phyloP scores from a whole-genome alignment of 768 basidiomycete genomes.

The Tricholoma furcatifolium region DNA sequence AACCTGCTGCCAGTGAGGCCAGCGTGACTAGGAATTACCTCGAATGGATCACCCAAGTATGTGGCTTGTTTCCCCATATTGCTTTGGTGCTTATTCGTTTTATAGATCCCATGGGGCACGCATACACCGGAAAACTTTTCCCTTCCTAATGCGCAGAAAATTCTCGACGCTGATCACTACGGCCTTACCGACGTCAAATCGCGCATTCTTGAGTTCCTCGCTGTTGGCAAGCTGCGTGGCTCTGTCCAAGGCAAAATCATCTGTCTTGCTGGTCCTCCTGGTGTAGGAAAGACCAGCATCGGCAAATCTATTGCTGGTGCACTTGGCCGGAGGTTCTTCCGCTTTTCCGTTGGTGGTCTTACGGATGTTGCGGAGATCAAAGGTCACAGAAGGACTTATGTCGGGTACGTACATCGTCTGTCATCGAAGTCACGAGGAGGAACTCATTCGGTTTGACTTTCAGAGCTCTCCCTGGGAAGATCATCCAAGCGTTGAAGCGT shows the following conservation, averaged over 20 bases:
- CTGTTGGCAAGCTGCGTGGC: conserved; percentile 91
- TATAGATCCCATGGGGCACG: conserved; percentile 91
- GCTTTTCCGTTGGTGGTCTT: conserved; percentile 94
- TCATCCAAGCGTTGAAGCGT: conserved; percentile 90
- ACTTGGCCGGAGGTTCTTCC: conserved; percentile 88
- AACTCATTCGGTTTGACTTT: not conserved
- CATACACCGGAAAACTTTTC: conserved; percentile 93
- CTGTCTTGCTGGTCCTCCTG: conserved; percentile 93
- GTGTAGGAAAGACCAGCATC: conserved; percentile 96
- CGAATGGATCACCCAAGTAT: conserved; percentile 85
- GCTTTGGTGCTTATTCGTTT: conserved; percentile 1
- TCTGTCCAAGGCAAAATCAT: conserved; percentile 97
- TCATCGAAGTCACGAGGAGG: not conserved
- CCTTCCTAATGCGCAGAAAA: conserved; percentile 74
- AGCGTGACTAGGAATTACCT: conserved; percentile 94
- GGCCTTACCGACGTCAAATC: conserved; percentile 91
- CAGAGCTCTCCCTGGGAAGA: conserved; percentile 90
- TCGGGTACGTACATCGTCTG: conserved; percentile 54
- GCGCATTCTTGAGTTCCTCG: conserved; percentile 93
- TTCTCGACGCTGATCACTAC: conserved; percentile 95
- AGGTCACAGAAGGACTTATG: conserved; percentile 96
- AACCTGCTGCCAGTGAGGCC: conserved; percentile 89
- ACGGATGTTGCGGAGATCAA: conserved; percentile 99
- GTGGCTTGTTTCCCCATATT: conserved; percentile 10
- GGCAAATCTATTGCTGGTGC: conserved; percentile 95